Base-by-base conservation (phyloP, 768 basidiomycete genomes). In the Termitomyces sp. region DNA sequence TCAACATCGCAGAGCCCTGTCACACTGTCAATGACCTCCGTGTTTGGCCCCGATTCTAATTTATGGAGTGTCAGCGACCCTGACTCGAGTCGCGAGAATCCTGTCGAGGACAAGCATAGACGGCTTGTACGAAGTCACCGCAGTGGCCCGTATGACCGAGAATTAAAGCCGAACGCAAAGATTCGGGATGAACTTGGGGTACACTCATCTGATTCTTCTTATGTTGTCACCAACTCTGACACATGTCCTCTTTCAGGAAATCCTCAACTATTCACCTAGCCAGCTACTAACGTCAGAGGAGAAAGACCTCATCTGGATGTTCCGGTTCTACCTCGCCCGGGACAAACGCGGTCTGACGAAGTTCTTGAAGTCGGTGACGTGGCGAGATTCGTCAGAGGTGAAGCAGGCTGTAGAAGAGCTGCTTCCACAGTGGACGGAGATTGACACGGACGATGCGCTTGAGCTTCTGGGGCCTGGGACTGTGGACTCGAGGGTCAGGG, bases 281-380 rank as follows among this genome's bases (percentile, higher is more conserved):
- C 91, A 88, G 57, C 78, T 81, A 10, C 77, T 99, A 8, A 90
- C 84, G 3, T 86, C 93, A 0, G 91, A 94, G 65, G 96, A 98
- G 72, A 97, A 96, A 67, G 96, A 98, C 63, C 75, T 95, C 42
- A 86, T 98, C 40, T 99, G 97, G 97, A 95, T 96, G 69, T 99
- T 96, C 78, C 84, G 97, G n/a, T 99, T 98, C 73, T 98, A 97
- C 62, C 85, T 99, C 11, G 84, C 87, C 3, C 77, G 94, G 35
- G 92, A 95, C 69, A 95, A 93, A 71, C 86, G 91, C 10, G 94
- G 95, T 2, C 79, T 98, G 41, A 98, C 96, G 35, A 99, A 99
- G 69, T 99, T 99, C 72, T 79, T 99, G 53, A 98, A 93, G 70
- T 94, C 93, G 31, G 97, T 99, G 38, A 94, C 95, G 19, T 98